phyloP scores from a whole-genome alignment of 1,284 basidiomycete genomes.

The Xerocomus amazonicus region DNA sequence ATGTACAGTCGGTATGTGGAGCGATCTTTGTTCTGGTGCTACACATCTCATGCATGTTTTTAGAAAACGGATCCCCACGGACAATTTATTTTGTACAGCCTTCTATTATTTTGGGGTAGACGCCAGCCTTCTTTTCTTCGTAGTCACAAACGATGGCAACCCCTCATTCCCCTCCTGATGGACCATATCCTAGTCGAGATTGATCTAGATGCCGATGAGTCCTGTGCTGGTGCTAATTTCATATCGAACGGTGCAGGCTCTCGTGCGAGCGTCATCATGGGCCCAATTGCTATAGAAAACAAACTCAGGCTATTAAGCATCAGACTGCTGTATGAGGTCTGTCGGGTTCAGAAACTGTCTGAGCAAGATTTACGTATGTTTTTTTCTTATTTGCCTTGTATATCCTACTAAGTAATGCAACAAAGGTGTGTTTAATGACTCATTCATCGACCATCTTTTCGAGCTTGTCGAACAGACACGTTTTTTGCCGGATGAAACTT shows the following conservation, averaged over 20 bases:
- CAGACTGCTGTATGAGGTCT: slow-evolving; percentile 84
- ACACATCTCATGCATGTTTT: slow-evolving; percentile 6
- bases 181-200: slow-evolving; percentile 72
- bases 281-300: slow-evolving; percentile 73
- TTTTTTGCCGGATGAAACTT: slow-evolving; percentile 82
- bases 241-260: slow-evolving; percentile 35
- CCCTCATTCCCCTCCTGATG: slow-evolving; percentile 78
- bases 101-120: slow-evolving; percentile 75
- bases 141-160: slow-evolving; percentile 77
- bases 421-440: slow-evolving; percentile 73
- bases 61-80: slow-evolving; percentile 87
- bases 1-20: slow-evolving; percentile 60
- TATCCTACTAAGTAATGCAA: slow-evolving; percentile 9
- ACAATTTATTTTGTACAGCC: slow-evolving; percentile 76
- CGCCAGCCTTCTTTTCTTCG: slow-evolving; percentile 69
- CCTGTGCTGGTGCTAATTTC: slow-evolving; percentile 43
- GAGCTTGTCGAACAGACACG: slow-evolving; percentile 93
- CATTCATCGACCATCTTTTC: slow-evolving; percentile 88
- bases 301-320: slow-evolving; percentile 73
- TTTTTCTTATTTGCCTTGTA: not conserved
- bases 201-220: slow-evolving; percentile 62
- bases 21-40: not conserved
- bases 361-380: slow-evolving; percentile 69
- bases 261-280: slow-evolving; percentile 37
- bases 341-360: slow-evolving; percentile 81